Base-by-base conservation (phyloP, 352 stramenopile species). In the Phytophthora tentaculata region DNA sequence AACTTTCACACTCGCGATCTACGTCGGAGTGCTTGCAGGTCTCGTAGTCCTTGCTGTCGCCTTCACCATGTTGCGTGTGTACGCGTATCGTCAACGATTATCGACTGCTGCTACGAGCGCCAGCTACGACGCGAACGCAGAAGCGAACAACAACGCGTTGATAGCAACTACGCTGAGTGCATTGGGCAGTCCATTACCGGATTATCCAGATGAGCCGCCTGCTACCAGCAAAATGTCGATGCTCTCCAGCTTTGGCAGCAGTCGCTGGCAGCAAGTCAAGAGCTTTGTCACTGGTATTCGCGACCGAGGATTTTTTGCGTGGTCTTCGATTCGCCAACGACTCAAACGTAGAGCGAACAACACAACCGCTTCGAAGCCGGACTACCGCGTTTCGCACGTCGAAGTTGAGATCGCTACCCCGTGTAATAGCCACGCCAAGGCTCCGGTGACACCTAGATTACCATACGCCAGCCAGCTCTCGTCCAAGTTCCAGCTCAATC, bases 91-190 rank as follows among this genome's bases (percentile, higher is more conserved):
- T 20, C 32, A 57, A 24, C 61, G 67, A 24, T 41, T 74, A 19
- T 74, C 67, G 23, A 71, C 61, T 6, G 32, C 44, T 14, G 63
- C 56, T 5, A 64, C 43, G n/a, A 51, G 50, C 7, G 50, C 62
- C 1, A 71, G 56, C 22, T 67, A 41, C 43, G 61, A 67, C 37
- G 60, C 50, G 12, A 20, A 68, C 12, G 20, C 52, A 44, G 54
- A 60, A 19, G 10, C 28, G 22, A 64, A 56, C 41, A 62, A 39
- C 35, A 39, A 14, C 3, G 61, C 61, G 16, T 32, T 74, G 17
- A 74, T 74, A 13, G 67, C 67, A 2, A 74, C 67, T 17, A 71
- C 67, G 35, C 51, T 74, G 32, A 74, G 61, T 37, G 51, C 32
- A 13, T n/a, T 74, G 50, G 52, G 50, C 13, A 74, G 67, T 35